Percentiles rank a stretch among this genome's conserved stretches.
Conservation (phyloP, 2,329 filamentous ascomycete genomes). For the Fusarium verticillioides region DNA sequence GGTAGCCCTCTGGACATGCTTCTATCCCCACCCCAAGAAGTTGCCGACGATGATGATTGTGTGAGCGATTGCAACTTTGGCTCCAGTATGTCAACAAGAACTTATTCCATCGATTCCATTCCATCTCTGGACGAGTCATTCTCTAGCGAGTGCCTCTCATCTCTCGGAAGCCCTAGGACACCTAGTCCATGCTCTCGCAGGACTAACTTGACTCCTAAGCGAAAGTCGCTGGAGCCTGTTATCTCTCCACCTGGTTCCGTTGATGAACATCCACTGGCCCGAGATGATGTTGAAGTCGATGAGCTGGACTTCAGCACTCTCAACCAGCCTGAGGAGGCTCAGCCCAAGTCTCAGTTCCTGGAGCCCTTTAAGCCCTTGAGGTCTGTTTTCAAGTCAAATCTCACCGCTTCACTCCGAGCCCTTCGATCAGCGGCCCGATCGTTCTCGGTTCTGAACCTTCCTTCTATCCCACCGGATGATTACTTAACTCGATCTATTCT, state of each 20-base stretch:
- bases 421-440: conserved; percentile 72
- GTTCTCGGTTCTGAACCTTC: conserved; percentile 70
- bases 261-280: conserved; percentile 63
- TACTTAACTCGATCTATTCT: conserved; percentile 75
- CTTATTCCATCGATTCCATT: conserved; percentile 69
- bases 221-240: conserved; percentile 64
- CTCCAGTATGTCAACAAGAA: conserved; percentile 64
- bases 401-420: conserved; percentile 73
- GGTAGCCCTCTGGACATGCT: conserved; percentile 69
- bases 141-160: conserved; percentile 60
- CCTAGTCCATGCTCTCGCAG: conserved; percentile 48
- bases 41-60: conserved; percentile 60
- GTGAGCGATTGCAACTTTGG: conserved; percentile 64
- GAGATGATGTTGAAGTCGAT: conserved; percentile 39
- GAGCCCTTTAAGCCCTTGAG: conserved; percentile 61
- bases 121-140: conserved; percentile 69
- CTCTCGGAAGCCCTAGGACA: conserved; percentile 60
- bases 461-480: conserved; percentile 73
- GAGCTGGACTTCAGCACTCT: conserved; percentile 64
- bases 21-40: conserved; percentile 69
- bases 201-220: conserved; percentile 53
- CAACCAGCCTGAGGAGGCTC: conserved; percentile 50
- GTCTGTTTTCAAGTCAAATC: conserved; percentile 74
- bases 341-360: conserved; percentile 49
- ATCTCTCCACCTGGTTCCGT: conserved; percentile 64